Evolutionary conservation across 225 moss, liverwort and hornwort species (phyloP), one percentile per base, ranked within the genome.

Genomic region (Polytrichum commune): DNA sequence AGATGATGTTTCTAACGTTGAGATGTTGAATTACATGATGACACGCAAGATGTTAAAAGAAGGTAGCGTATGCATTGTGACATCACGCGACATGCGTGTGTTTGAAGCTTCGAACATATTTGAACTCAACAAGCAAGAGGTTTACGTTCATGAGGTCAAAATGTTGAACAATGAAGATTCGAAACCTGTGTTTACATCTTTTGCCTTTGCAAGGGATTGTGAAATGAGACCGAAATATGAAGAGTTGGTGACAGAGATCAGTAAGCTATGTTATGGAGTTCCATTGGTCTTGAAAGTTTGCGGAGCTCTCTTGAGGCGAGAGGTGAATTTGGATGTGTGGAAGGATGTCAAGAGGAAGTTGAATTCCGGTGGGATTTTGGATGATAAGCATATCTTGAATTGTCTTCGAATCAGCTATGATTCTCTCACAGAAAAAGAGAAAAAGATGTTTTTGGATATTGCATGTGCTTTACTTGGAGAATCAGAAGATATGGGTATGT

Each of bases 371-470:
- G 8, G 1, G 2, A 8, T 70, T 0, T 3, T 70, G 58, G 60
- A 29, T 0, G 9, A 70, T 7, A 60, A 30, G 29, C 32, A n/a
- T 18, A 60, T 60, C 20, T 70, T 70, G 1, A 13, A 60, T 28
- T 55, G 60, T 57, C 29, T 70, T 4, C n/a, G 29, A 28, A 57
- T 70, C 1, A 70, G 70, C 13, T 60, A 27, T 23, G 70, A 70
- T 23, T 55, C 3, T 30, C 33, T 70, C 1, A 27, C 19, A 10
- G 6, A 7, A 4, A 70, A 19, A 18, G 33, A 29, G 4, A 33
- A 29, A 70, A 30, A 38, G 8, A 76, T 76, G 27, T 70, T 70
- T 58, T 60, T 58, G 29, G 70, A 70, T 19, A 33, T 70, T 19
- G 32, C 57, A 54, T 60, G 70, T 70, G 22, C 1, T 24, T 58